Conservation (phyloP, 164 flowering plant genomes). For the Berberis vulgaris region DNA sequence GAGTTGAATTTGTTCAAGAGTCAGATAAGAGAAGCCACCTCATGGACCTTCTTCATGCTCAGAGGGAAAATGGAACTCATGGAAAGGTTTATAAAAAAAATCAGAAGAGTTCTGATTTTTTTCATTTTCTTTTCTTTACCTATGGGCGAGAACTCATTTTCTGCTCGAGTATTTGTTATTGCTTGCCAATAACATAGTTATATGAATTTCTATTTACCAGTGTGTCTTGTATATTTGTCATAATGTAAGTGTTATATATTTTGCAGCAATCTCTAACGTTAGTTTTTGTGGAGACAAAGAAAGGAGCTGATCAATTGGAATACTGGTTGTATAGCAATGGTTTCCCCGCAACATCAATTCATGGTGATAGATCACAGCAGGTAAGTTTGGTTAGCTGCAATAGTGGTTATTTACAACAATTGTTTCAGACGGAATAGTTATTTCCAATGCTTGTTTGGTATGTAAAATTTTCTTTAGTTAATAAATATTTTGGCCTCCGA, state of each 20-base stretch:
- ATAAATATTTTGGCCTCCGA: too few relatives aligned
- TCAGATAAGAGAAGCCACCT: slow-evolving; percentile 36
- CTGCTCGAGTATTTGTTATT: neutral
- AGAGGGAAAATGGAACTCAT: slow-evolving; percentile 19
- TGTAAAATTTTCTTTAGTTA: too few relatives aligned
- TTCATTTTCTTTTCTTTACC: too few relatives aligned
- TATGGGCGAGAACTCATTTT: too few relatives aligned
- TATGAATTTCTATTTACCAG: neutral
- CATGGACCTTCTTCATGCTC: slow-evolving; percentile 34
- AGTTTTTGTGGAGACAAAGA: slow-evolving; percentile 60
- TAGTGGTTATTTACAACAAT: too few relatives aligned
- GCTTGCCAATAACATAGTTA: neutral
- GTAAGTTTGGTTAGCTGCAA: slow-evolving; percentile 14
- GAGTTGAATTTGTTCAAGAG: slow-evolving; percentile 43
- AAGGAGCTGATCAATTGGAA: slow-evolving; percentile 49
- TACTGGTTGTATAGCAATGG: slow-evolving; percentile 40
- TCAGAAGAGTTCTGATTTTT: too few relatives aligned
- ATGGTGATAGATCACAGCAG: slow-evolving; percentile 57
- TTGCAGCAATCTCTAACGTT: slow-evolving; percentile 44
- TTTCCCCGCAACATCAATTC: slow-evolving; percentile 49
- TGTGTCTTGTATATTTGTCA: neutral
- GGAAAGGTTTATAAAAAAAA: slow-evolving; percentile 21
- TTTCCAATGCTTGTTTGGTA: too few relatives aligned
- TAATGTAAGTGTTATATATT: neutral
- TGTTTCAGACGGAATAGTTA: too few relatives aligned